Evolutionary conservation across 345 rosid species (phyloP).

Genomic region (Citrus inodora): DNA sequence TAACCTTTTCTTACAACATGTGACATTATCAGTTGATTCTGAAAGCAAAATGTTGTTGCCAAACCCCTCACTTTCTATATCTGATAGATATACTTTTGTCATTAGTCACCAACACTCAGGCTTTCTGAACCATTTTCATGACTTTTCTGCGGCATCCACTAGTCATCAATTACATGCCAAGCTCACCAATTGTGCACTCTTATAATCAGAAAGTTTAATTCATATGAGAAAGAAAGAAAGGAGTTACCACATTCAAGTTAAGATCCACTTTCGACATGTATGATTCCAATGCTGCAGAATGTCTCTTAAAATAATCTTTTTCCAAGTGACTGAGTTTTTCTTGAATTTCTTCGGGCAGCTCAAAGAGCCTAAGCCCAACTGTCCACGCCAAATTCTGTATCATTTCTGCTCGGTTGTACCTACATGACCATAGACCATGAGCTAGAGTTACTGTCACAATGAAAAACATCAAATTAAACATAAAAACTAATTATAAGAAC

Average conservation of each 20-base stretch:
- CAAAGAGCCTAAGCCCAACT: slow-evolving; percentile 64
- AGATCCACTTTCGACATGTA: slow-evolving; percentile 72
- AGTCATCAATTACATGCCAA: background rate
- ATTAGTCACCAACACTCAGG: background rate
- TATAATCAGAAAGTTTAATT: background rate
- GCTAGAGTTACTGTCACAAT: background rate
- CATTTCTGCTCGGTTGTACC: slow-evolving; percentile 80
- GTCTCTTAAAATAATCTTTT: slow-evolving; percentile 63
- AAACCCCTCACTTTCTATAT: background rate
- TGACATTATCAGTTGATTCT: background rate
- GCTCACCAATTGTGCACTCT: background rate
- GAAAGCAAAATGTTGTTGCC: background rate
- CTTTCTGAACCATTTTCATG: background rate
- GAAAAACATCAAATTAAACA: background rate
- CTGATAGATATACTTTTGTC: background rate
- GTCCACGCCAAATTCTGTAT: slow-evolving; percentile 73
- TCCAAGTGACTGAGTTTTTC: slow-evolving; percentile 66
- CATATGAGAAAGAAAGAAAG: slow-evolving; percentile 4
- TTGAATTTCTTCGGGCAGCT: slow-evolving; percentile 70
- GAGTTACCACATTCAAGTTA: slow-evolving; percentile 75
- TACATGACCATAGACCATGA: slow-evolving; percentile 27
- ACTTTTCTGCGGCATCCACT: background rate
- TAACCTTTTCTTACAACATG: background rate
- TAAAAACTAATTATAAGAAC: background rate
- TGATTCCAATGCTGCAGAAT: slow-evolving; percentile 57